Conservation (phyloP, 768 basidiomycete species). For the Trametes sanguinea region DNA sequence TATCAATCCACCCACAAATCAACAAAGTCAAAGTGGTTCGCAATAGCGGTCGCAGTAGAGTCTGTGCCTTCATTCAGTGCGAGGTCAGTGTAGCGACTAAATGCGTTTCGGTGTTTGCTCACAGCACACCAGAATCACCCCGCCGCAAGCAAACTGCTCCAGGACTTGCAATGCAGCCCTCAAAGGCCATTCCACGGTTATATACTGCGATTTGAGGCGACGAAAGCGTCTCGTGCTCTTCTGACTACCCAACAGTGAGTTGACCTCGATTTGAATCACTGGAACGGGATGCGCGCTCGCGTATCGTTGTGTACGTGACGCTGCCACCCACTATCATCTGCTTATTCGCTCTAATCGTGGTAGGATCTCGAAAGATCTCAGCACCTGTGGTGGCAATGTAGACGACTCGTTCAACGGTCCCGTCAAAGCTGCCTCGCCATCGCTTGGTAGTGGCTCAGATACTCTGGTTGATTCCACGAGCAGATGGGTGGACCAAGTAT, state of each 20-base stretch:
- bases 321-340: not conserved
- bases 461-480: not conserved
- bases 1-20: constrained; percentile 65
- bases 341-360: no score
- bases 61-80: constrained; percentile 87
- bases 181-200: constrained; percentile 73
- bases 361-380: no score
- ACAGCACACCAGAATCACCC: constrained; percentile 48
- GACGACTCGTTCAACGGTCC: not conserved
- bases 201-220: constrained; percentile 73
- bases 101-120: not conserved
- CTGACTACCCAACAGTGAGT: constrained; percentile 73
- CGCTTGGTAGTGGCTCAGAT: not conserved
- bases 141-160: constrained; percentile 59
- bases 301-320: not conserved
- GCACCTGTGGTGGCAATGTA: no score
- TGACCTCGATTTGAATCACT: no score
- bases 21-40: constrained; percentile 71
- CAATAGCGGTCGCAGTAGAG: constrained; percentile 67
- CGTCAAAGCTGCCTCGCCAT: not conserved
- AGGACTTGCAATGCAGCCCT: constrained; percentile 54
- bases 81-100: constrained; percentile 48
- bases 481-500: constrained; percentile 18
- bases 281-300: no score
- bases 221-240: constrained; percentile 73